Percentiles rank a stretch among this genome's conserved stretches.
phyloP scores from a whole-genome alignment of 2,329 filamentous ascomycete genomes.

The Phaeosphaeriaceae sp. region DNA sequence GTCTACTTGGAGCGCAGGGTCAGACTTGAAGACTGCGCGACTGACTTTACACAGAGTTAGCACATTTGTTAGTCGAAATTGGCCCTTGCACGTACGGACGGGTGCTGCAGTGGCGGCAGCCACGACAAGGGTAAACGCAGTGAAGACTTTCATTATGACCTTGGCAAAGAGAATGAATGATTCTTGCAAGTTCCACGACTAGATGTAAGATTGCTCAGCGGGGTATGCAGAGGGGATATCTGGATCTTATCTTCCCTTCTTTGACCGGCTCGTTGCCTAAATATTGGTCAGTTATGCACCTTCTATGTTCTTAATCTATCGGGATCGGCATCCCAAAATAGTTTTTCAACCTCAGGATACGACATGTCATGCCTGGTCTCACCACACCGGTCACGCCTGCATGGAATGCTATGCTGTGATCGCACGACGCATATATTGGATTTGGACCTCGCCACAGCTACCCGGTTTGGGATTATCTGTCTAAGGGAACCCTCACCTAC shows the following conservation, averaged over 20 bases:
- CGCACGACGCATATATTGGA: no score
- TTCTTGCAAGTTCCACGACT: background rate
- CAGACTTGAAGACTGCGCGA: background rate
- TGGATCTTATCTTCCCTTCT: background rate
- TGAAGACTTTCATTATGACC: background rate
- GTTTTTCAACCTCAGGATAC: no score
- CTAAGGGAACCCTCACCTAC: no score
- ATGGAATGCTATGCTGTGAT: no score
- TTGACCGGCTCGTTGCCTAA: background rate
- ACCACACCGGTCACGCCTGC: no score
- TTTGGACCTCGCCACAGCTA: no score
- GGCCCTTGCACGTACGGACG: background rate
- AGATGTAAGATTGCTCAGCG: no score
- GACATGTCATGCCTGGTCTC: no score
- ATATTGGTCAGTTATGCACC: background rate
- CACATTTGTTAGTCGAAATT: background rate
- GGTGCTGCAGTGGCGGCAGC: slow-evolving; percentile 1
- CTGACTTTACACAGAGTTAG: background rate
- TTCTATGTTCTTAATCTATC: background rate
- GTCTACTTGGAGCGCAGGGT: slow-evolving; percentile 1
- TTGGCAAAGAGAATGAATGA: background rate
- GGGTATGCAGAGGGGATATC: background rate
- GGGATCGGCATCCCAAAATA: no score
- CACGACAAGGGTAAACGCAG: background rate
- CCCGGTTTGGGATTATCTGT: no score